Conservation (phyloP, 2,329 filamentous ascomycete species). For the Xylaria sp. region DNA sequence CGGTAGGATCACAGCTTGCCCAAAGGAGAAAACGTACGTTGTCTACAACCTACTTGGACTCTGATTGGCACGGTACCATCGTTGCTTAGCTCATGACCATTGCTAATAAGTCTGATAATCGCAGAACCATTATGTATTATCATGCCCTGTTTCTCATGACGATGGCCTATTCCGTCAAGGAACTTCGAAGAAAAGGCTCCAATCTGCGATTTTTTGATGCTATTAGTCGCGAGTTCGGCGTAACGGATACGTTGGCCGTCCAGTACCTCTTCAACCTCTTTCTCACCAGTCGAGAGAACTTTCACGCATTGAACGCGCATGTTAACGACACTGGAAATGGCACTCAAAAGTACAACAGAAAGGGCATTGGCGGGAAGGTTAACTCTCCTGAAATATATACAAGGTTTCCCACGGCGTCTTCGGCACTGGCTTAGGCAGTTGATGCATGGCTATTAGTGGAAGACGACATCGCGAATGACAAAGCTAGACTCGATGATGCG, state of each 20-base stretch:
- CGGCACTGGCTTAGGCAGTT: background rate
- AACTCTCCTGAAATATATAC: too few relatives aligned
- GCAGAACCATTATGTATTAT: background rate
- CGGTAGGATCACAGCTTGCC: too few relatives aligned
- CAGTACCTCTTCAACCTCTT: background rate
- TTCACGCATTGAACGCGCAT: too few relatives aligned
- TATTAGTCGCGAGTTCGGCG: too few relatives aligned
- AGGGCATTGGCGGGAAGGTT: too few relatives aligned
- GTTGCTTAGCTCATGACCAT: background rate
- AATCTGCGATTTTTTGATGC: too few relatives aligned
- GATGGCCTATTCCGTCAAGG: background rate
- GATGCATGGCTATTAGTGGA: background rate
- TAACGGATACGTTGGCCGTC: background rate
- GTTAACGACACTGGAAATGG: too few relatives aligned
- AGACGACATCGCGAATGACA: background rate
- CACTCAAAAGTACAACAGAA: too few relatives aligned
- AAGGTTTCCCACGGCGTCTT: background rate
- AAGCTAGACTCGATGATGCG: background rate
- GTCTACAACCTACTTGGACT: background rate
- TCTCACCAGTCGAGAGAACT: too few relatives aligned
- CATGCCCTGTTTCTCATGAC: background rate
- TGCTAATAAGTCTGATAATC: background rate
- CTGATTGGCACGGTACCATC: background rate
- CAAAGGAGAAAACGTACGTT: background rate
- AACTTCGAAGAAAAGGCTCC: accelerated